Base-by-base conservation (phyloP, 2,329 filamentous ascomycete genomes). In the Pestalotiopsis sp. region DNA sequence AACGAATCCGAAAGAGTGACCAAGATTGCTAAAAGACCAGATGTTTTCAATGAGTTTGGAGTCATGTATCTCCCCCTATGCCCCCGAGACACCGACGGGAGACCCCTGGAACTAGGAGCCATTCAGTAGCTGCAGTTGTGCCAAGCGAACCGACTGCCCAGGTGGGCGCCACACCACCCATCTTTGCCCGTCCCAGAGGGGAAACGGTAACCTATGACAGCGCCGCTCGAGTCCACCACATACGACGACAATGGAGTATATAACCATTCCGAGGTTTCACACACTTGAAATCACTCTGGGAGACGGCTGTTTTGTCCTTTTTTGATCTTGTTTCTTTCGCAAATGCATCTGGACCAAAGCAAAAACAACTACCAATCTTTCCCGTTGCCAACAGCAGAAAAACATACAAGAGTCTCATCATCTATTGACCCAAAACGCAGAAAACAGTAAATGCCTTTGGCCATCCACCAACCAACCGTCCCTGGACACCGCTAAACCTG, bases 81-180 rank as follows among this genome's bases (percentile, higher is more conserved):
- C n/a, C 45, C 31, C 45, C 45, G 45, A 52, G 45, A 52, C 45
- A 52, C 45, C 17, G 17, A n/a, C 7, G 14, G 14, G 17, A 52
- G 45, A 52, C 45, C 45, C 45, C 45, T 52, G 45, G 45, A 52
- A 11, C 45, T 20, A 59, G 45, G 45, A 52, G 45, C 45, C 45
- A 59, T 59, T 17, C 57, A 59, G 57, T 59, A 59, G 27, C 23
- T 36, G 23, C 23, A 27, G 27, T 6, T 25, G 23, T 13, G 57
- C 57, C 57, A 27, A 36, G 57, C 13, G 57, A 59, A 14, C 57
- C 57, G 23, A 36, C 57, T 59, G n/a, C n/a, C n/a, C n/a, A n/a
- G n/a, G n/a, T n/a, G 17, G 57, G 57, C 57, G 57, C 57, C 57
- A 59, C 57, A 59, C 56, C 57, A 59, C 57, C 57, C 27, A 59